Conservation (phyloP, 106 monocot species). For the Alisma plantagoaquatica region DNA sequence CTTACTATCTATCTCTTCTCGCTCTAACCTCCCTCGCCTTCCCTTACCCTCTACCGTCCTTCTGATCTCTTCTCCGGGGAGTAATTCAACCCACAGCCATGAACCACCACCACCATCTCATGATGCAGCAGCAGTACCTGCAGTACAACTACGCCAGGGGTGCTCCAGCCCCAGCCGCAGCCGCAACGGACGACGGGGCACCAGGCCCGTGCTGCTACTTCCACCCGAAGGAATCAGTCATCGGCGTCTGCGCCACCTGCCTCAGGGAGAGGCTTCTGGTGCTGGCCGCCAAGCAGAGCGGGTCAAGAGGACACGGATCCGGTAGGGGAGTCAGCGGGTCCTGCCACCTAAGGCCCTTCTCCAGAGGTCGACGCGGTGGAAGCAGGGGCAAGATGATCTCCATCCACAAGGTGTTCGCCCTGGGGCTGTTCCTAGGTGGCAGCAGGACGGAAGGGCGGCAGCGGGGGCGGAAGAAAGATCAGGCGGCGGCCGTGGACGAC, state of each 20-base stretch:
- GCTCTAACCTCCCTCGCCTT: too few relatives aligned
- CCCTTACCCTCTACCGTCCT: not conserved
- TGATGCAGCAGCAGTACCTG: too few relatives aligned
- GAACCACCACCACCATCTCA: too few relatives aligned
- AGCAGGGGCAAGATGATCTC: slow-evolving; percentile 25
- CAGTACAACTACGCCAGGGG: too few relatives aligned
- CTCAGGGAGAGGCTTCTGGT: slow-evolving; percentile 65
- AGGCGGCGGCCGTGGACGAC: too few relatives aligned
- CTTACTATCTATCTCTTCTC: too few relatives aligned
- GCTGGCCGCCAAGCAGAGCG: slow-evolving; percentile 36
- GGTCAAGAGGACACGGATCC: not conserved
- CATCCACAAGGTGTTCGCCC: slow-evolving; percentile 44
- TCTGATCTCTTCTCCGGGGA: not conserved
- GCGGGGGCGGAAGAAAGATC: not conserved
- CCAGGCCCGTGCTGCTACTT: slow-evolving; percentile 26
- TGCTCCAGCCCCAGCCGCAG: too few relatives aligned
- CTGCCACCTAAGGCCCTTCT: slow-evolving; percentile 9
- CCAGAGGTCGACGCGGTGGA: slow-evolving; percentile 4
- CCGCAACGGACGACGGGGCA: slow-evolving; percentile 12
- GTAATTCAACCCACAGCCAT: not conserved
- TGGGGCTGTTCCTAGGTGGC: slow-evolving; percentile 33
- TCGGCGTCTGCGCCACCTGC: slow-evolving; percentile 74
- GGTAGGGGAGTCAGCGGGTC: slow-evolving; percentile 2
- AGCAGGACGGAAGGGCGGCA: slow-evolving; percentile 8
- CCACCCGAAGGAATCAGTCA: slow-evolving; percentile 47